A percentile compares a stretch with the other conserved stretches of the same genome.
Evolutionary conservation across 179 eudicot species (phyloP).

Genomic region (Spergularia azorica): DNA sequence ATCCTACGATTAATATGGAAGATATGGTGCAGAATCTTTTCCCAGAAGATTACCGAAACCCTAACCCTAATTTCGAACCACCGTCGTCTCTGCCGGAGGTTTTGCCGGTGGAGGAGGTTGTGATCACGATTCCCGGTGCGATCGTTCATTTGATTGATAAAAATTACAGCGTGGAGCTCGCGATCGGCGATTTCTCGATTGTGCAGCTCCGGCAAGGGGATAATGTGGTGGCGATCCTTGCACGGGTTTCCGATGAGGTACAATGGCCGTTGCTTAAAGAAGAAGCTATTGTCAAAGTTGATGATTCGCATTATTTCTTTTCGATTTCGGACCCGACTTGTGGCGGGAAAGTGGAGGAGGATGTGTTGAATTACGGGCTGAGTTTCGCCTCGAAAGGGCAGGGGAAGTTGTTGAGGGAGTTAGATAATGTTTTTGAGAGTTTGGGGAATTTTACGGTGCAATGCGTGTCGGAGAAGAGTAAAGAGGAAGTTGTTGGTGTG

Average conservation of each 20-base stretch:
- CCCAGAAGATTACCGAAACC: slow-evolving; percentile 23
- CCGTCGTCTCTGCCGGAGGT: slow-evolving; percentile 59
- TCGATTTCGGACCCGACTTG: slow-evolving; percentile 43
- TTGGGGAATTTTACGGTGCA: slow-evolving; percentile 60
- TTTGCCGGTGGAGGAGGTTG: slow-evolving; percentile 42
- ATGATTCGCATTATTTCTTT: slow-evolving; percentile 78
- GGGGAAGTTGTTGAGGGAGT: slow-evolving; percentile 46
- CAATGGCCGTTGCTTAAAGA: slow-evolving; percentile 86
- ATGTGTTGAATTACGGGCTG: slow-evolving; percentile 63
- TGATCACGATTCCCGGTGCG: slow-evolving; percentile 63
- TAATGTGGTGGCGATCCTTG: slow-evolving; percentile 54
- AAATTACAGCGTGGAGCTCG: slow-evolving; percentile 73
- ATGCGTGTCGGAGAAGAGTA: slow-evolving; percentile 43
- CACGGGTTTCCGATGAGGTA: slow-evolving; percentile 57
- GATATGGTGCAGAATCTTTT: slow-evolving; percentile 24
- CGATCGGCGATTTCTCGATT: slow-evolving; percentile 58
- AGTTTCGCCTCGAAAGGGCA: slow-evolving; percentile 75
- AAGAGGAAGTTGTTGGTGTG: slow-evolving; percentile 41
- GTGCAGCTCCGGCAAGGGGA: slow-evolving; percentile 49
- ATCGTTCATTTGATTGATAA: slow-evolving; percentile 72
- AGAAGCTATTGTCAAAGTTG: slow-evolving; percentile 69
- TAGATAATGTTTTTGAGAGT: slow-evolving; percentile 52
- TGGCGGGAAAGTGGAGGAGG: slow-evolving; percentile 21
- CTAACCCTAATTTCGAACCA: slow-evolving; percentile 18
- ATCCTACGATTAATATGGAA: slow-evolving; percentile 25